These are phyloP conservation scores for Candida sphagnicola DNA, from an alignment of 805 yeast species.

Conservation along the genomic window DNA sequence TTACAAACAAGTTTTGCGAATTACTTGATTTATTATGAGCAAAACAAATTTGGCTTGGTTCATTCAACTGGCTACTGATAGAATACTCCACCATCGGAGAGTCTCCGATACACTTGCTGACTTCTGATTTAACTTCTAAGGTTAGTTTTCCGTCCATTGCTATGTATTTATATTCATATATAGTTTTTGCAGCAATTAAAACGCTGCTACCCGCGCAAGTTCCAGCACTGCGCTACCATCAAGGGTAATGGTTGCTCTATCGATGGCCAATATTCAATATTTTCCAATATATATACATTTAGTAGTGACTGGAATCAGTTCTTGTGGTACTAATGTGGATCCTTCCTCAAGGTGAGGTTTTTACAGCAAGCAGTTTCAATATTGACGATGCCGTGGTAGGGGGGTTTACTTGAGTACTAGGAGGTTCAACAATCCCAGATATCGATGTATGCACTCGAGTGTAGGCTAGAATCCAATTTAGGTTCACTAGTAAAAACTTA, in stretches of 20 bases:
- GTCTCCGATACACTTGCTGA: neutral
- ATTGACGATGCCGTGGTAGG: no score
- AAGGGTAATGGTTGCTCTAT: no score
- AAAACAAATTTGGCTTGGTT: neutral
- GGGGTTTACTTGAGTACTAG: no score
- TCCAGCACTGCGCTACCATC: no score
- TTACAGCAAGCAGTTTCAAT: no score
- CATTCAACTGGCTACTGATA: neutral
- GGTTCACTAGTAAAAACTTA: conserved; percentile 69
- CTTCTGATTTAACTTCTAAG: neutral
- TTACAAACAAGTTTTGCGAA: neutral
- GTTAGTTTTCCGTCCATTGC: neutral
- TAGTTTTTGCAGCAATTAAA: neutral
- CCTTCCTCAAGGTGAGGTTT: no score
- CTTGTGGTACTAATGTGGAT: no score
- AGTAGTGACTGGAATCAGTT: no score
- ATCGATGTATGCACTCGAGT: conserved; percentile 40
- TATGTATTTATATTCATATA: neutral
- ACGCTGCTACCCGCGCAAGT: no score
- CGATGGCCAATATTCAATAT: no score
- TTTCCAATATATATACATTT: neutral
- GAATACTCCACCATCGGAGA: neutral
- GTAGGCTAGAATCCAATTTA: conserved; percentile 80
- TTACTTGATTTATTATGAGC: neutral
- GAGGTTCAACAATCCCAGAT: no score